A percentile compares a stretch with the other conserved stretches of the same genome.
These are phyloP conservation scores for Colletotrichum liaoningense DNA, from an alignment of 2,329 filamentous ascomycete species.

Conservation along the genomic window DNA sequence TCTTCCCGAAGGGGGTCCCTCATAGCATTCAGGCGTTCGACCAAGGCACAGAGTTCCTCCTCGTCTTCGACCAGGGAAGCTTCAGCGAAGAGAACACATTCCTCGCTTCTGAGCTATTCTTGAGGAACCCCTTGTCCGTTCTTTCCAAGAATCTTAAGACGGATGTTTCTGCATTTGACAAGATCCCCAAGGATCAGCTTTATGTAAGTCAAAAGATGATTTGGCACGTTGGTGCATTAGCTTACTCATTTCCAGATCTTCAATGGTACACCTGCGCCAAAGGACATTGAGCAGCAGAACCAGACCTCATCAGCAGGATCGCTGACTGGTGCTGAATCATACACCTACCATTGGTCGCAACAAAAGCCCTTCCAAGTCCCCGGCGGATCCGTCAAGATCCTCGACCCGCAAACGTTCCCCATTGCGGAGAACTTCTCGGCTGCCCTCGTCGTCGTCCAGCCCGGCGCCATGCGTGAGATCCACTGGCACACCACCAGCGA, in stretches of 20 bases:
- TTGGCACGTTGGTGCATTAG: too few species aligned
- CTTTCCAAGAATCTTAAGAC: slow-evolving; percentile 66
- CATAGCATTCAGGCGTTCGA: slow-evolving; percentile 67
- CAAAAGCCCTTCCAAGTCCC: slow-evolving; percentile 62
- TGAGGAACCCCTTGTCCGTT: slow-evolving; percentile 62
- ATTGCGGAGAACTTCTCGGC: slow-evolving; percentile 65
- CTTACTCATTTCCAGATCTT: slow-evolving; percentile 50
- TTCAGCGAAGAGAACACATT: slow-evolving; percentile 72
- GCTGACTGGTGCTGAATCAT: slow-evolving; percentile 50
- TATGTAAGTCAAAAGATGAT: slow-evolving; percentile 42
- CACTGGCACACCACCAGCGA: slow-evolving; percentile 72
- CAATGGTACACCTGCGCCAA: slow-evolving; percentile 60
- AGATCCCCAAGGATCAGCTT: slow-evolving; percentile 58
- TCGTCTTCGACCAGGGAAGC: slow-evolving; percentile 69
- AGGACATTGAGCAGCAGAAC: slow-evolving; percentile 58
- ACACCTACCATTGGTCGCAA: slow-evolving; percentile 63
- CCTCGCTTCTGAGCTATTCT: slow-evolving; percentile 64
- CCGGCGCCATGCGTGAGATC: slow-evolving; percentile 73
- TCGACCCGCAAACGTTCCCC: slow-evolving; percentile 69
- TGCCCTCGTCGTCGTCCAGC: slow-evolving; percentile 67
- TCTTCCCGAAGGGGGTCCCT: slow-evolving; percentile 61
- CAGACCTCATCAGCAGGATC: slow-evolving; percentile 57
- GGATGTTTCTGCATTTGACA: slow-evolving; percentile 57
- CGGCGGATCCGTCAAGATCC: slow-evolving; percentile 69
- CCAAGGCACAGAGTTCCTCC: slow-evolving; percentile 67